These are phyloP conservation scores for Insectozyma bohioensis DNA, from an alignment of 1,139 yeast genomes.

Conservation along the genomic window DNA sequence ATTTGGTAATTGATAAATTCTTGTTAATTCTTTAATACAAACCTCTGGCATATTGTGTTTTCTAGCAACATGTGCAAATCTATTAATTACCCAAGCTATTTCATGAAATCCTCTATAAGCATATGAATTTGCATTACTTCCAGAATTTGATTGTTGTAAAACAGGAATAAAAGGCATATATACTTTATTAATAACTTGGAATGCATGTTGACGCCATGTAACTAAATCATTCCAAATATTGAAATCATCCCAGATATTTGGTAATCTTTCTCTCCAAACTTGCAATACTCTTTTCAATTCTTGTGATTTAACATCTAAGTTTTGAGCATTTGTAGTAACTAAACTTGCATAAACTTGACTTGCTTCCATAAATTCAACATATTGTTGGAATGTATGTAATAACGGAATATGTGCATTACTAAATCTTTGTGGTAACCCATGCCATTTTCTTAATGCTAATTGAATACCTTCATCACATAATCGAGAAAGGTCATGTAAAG, in stretches of 20 bases:
- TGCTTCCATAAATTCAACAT: slow-evolving; percentile 97
- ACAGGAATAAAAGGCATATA: slow-evolving; percentile 92
- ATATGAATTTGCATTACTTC: slow-evolving; percentile 78
- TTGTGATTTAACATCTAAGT: slow-evolving; percentile 87
- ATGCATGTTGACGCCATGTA: slow-evolving; percentile 98
- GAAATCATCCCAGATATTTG: slow-evolving; percentile 96
- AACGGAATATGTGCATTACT: slow-evolving; percentile 88
- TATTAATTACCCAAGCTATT: slow-evolving; percentile 97
- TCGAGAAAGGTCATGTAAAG: slow-evolving; percentile 76
- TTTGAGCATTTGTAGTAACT: slow-evolving; percentile 87
- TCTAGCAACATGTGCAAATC: slow-evolving; percentile 98
- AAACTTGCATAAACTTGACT: slow-evolving; percentile 89
- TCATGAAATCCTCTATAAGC: slow-evolving; percentile 98
- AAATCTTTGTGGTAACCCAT: slow-evolving; percentile 75
- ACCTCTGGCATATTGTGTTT: slow-evolving; percentile 97
- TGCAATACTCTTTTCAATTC: slow-evolving; percentile 91
- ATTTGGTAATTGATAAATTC: slow-evolving; percentile 93
- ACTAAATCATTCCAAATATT: slow-evolving; percentile 97
- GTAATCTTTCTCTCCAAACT: slow-evolving; percentile 97
- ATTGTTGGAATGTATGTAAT: slow-evolving; percentile 93
- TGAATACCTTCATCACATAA: slow-evolving; percentile 97
- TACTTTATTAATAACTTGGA: slow-evolving; percentile 93
- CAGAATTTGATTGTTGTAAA: slow-evolving; percentile 71
- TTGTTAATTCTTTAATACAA: slow-evolving; percentile 87
- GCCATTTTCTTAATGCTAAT: slow-evolving; percentile 90